phyloP scores from a whole-genome alignment of 2,329 filamentous ascomycete genomes.

The Trichoderma harzianum region DNA sequence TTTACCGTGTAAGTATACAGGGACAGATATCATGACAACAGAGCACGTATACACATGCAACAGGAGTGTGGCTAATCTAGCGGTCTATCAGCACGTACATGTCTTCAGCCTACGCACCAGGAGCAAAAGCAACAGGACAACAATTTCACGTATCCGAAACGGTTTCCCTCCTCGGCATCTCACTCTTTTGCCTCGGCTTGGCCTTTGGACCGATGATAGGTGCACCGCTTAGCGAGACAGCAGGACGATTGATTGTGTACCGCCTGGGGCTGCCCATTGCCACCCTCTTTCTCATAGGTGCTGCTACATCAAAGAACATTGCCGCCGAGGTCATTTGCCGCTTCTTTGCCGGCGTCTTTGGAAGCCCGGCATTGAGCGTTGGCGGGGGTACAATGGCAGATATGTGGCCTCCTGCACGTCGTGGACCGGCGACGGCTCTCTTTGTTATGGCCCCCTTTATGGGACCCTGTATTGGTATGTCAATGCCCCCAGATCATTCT shows the following conservation, averaged over 20 bases:
- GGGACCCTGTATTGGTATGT: slow-evolving; percentile 20
- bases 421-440: slow-evolving; percentile 12
- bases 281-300: slow-evolving; percentile 61
- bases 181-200: slow-evolving; percentile 71
- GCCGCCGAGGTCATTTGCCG: slow-evolving; percentile 68
- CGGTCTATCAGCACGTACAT: slow-evolving; percentile 5
- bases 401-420: slow-evolving; percentile 16
- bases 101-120: slow-evolving; percentile 16
- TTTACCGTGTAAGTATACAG: slow-evolving; percentile 9
- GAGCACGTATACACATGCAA: not conserved
- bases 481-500: not conserved
- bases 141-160: slow-evolving; percentile 21
- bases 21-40: not conserved
- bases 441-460: slow-evolving; percentile 21
- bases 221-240: slow-evolving; percentile 67
- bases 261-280: slow-evolving; percentile 64
- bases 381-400: slow-evolving; percentile 74
- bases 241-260: slow-evolving; percentile 68
- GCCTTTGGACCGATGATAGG: slow-evolving; percentile 75
- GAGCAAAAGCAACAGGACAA: not conserved
- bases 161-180: slow-evolving; percentile 37
- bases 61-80: not conserved
- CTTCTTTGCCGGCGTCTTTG: slow-evolving; percentile 63
- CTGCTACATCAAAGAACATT: slow-evolving; percentile 61
- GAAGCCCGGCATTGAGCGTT: slow-evolving; percentile 71